Evolutionary conservation across 371 early-diverging fungal species (phyloP).

Genomic region (Rhizomucor miehei): DNA sequence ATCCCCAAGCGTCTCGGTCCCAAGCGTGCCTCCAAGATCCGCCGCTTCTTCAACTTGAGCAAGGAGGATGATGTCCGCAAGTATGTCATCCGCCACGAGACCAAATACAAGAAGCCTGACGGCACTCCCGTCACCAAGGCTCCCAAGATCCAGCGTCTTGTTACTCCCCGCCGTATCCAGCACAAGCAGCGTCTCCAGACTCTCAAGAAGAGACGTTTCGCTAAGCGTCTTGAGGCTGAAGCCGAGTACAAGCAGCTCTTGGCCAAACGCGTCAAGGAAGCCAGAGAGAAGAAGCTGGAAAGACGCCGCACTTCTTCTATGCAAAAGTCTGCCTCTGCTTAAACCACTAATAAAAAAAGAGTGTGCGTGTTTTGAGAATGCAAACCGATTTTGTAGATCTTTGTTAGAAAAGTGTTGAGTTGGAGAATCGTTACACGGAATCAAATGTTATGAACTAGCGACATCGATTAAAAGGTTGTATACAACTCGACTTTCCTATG

Average conservation of each 20-base stretch:
- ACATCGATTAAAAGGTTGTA: too few relatives aligned
- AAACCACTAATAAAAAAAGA: constrained; percentile 10
- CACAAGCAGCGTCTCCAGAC: constrained; percentile 70
- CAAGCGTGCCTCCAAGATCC: constrained; percentile 98
- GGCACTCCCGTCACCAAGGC: constrained; percentile 95
- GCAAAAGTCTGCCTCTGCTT: constrained; percentile 55
- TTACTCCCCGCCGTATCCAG: constrained; percentile 93
- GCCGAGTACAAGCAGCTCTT: constrained; percentile 91
- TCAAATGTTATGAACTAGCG: too few relatives aligned
- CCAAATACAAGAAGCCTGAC: constrained; percentile 81
- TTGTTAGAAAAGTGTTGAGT: too few relatives aligned
- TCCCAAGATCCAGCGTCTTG: constrained; percentile 95
- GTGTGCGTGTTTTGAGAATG: too few relatives aligned
- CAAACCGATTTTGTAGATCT: too few relatives aligned
- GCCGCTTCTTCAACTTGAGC: constrained; percentile 95
- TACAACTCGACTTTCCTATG: too few relatives aligned
- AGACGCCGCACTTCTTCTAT: constrained; percentile 62
- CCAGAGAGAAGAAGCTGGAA: constrained; percentile 68
- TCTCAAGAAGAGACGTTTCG: constrained; percentile 21
- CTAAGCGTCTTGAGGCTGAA: constrained; percentile 82
- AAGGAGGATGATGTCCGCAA: constrained; percentile 98
- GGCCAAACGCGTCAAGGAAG: constrained; percentile 90
- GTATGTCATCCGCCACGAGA: constrained; percentile 96
- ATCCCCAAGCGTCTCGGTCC: constrained; percentile 96
- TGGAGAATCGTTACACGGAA: too few relatives aligned